Evolutionary conservation across 768 basidiomycete species (phyloP).

Genomic region (Psilocybe subaeruginosa): DNA sequence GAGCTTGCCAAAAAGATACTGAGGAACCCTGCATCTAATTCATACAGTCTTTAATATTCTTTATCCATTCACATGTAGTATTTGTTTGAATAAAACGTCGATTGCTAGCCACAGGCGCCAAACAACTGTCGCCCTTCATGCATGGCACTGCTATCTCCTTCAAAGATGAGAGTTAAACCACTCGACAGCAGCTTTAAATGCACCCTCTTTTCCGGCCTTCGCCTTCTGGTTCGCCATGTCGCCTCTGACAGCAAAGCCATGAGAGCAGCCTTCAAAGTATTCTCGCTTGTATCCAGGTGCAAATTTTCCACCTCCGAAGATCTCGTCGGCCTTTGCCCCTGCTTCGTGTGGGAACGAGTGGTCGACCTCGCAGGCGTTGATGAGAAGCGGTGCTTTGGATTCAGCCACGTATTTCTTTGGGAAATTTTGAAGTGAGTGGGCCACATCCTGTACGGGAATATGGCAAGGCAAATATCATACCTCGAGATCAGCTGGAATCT

Average conservation of each 20-base stretch:
- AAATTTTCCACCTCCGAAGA: slow-evolving; percentile 49
- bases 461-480: slow-evolving; percentile 46
- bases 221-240: slow-evolving; percentile 49
- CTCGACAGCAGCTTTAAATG: slow-evolving; percentile 57
- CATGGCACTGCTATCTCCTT: no score
- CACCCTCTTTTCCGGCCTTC: slow-evolving; percentile 63
- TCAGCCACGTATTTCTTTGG: slow-evolving; percentile 44
- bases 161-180: slow-evolving; percentile 37
- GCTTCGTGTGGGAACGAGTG: slow-evolving; percentile 46
- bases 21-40: no score
- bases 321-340: slow-evolving; percentile 46
- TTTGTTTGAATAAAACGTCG: no score
- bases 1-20: no score
- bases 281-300: slow-evolving; percentile 49
- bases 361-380: slow-evolving; percentile 64
- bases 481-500: slow-evolving; percentile 36
- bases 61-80: no score
- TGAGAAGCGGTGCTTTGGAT: slow-evolving; percentile 59
- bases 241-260: slow-evolving; percentile 56
- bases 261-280: slow-evolving; percentile 46
- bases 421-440: slow-evolving; percentile 34
- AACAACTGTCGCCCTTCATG: no score
- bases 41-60: no score
- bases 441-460: slow-evolving; percentile 28
- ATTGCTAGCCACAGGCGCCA: no score